These are phyloP conservation scores for Claviceps quebecensis DNA, from an alignment of 2,329 filamentous ascomycete species.

Conservation along the genomic window DNA sequence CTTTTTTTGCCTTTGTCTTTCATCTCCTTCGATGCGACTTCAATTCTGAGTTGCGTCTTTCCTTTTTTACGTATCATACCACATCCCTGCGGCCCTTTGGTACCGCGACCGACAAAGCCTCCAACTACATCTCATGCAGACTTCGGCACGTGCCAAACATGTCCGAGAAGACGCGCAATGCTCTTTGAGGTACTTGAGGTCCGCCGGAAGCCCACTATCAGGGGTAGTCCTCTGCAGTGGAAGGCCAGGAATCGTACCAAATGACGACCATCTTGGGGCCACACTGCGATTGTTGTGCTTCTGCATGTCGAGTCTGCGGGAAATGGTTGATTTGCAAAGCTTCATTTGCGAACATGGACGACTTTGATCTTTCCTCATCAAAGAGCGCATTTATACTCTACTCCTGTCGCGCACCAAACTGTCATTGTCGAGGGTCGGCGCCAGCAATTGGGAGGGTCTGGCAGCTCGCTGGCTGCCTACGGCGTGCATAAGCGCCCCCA, in stretches of 20 bases:
- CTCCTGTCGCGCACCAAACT: neutral
- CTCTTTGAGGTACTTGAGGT: too few relatives aligned
- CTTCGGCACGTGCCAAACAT: neutral
- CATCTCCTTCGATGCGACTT: too few relatives aligned
- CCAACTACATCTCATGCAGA: too few relatives aligned
- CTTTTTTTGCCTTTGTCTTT: neutral
- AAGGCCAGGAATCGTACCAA: neutral
- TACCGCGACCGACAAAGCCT: too few relatives aligned
- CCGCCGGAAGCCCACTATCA: neutral
- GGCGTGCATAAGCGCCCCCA: conserved; percentile 3
- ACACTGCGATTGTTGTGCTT: neutral
- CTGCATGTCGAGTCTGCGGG: neutral
- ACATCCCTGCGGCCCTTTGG: too few relatives aligned
- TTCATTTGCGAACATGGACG: neutral
- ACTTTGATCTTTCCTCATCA: neutral
- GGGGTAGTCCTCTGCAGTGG: neutral
- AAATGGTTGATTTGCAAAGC: neutral
- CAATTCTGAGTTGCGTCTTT: too few relatives aligned
- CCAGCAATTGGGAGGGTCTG: neutral
- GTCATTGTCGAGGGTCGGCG: neutral
- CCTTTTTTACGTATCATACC: too few relatives aligned
- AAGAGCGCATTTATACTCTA: neutral
- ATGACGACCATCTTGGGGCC: neutral
- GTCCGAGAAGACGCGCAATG: neutral
- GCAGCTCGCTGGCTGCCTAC: neutral